Evolutionary conservation across 768 basidiomycete genomes (phyloP), one percentile per base, ranked within the genome.

Genomic region (Trametes coccinea): DNA sequence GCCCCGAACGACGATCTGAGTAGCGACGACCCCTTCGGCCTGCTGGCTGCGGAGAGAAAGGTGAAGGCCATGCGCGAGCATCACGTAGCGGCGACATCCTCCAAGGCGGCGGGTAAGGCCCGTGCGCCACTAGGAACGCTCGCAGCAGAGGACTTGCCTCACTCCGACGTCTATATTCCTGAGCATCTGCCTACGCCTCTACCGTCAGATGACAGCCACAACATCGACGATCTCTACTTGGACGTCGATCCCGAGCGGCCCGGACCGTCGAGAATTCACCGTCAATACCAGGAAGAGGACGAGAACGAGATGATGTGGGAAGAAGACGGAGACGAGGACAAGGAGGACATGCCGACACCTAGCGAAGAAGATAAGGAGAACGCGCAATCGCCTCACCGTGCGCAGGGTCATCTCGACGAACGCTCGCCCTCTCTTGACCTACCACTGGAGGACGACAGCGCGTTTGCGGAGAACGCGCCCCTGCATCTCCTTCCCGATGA

Each of bases 1-100:
- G 55, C 56, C 7, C 43, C 41, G 3, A 33, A 44, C 10, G 46
- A 60, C 17, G 9, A 27, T 8, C 17, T 37, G 4, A 53, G 52
- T 45, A 62, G 61, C 30, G 68, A 68, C 43, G 72, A 73, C 44
- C 72, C 70, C 5, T 73, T 73, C 52, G 72, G 72, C 3, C 65
- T 73, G n/a, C 52, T 67, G 4, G 69, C 67, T 2, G 62, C 68
- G 8, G 71, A 73, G 61, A 30, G 66, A 33, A 64, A 66, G 48
- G 56, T 73, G 4, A 70, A 69, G 65, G 61, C 60, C 0, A 41
- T 63, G 50, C 60, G 69, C 4, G 14, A 59, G 29, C 64, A 30
- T 1, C 63, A 50, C 13, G 37, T 49, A 0, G 33, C 6, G 22
- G 48, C 33, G 2, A 48, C 51, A 39, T 56, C 62, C 9, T 59